These are phyloP conservation scores for Neopestalotiopsis sp. DNA, from an alignment of 2,329 filamentous ascomycete species.

Conservation along the genomic window DNA sequence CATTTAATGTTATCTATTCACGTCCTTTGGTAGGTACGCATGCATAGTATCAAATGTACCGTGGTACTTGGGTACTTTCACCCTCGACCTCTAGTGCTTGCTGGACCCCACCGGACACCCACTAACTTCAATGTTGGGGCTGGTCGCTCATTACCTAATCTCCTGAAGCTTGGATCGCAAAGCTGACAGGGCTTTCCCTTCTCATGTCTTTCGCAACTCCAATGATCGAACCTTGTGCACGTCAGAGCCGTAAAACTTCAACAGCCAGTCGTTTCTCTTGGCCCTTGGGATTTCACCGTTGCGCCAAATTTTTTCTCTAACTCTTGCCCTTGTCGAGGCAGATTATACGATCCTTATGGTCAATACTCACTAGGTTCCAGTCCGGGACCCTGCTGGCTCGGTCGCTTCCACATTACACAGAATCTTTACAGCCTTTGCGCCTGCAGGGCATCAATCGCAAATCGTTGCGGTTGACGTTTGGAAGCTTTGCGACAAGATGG, in stretches of 20 bases:
- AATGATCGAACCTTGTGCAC: not conserved
- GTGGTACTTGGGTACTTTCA: no score
- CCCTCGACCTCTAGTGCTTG: no score
- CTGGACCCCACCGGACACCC: no score
- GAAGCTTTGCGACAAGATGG: constrained; percentile 48
- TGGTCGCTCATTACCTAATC: not conserved
- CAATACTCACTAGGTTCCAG: constrained; percentile 25
- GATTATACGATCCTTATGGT: constrained; percentile 41
- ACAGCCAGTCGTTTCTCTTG: not conserved
- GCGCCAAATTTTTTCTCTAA: constrained; percentile 29
- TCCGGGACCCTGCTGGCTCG: constrained; percentile 25
- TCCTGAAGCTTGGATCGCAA: not conserved
- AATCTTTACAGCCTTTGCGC: constrained; percentile 22
- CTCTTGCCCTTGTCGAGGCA: constrained; percentile 38
- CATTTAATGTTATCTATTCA: no score
- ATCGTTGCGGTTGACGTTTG: constrained; percentile 13
- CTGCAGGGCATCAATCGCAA: constrained; percentile 13
- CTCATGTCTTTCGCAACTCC: not conserved
- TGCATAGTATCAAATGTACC: no score
- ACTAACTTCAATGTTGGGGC: not conserved
- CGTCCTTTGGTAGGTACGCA: no score
- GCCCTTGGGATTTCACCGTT: not conserved
- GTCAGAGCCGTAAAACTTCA: constrained; percentile 2
- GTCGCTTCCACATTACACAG: constrained; percentile 23
- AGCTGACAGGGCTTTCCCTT: not conserved